Base-by-base conservation (phyloP, 164 flowering plant genomes). In the Platanus orientalis region DNA sequence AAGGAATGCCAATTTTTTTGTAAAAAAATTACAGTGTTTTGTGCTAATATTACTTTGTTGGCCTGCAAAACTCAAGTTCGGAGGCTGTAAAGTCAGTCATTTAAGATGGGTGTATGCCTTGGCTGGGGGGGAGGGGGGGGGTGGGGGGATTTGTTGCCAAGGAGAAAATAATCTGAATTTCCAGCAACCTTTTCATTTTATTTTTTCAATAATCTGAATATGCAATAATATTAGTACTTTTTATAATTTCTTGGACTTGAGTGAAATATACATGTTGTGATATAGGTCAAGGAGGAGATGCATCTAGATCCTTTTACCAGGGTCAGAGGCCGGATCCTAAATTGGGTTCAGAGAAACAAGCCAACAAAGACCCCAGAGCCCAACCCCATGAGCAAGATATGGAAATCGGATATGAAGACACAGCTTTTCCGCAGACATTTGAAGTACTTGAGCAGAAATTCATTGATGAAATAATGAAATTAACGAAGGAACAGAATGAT, bases 381-480 rank as follows among this genome's bases (percentile, higher is more conserved):
- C 80, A 62, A 25, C 53, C 69, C 11, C 77, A 56, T 64, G 86
- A 81, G 61, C 71, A 81, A 73, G 81, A 85, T 57, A 78, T 79
- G 86, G 82, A 81, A 26, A 26, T 71, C 62, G 87, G 87, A 1
- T 82, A 75, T 65, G 89, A 78, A 66, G 81, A 84, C 17, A 69
- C 58, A 39, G 66, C 68, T 55, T 23, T 60, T 12, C 61, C 74
- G 7, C 75, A 64, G 52, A 77, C 81, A 58, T 84, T 81, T 65
- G 89, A 86, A 68, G 79, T 73, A 69, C 73, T 88, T 24, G 83
- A 86, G 47, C 71, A 78, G 69, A 84, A 83, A 62, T 88, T 86
- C 61, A 71, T 66, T 30, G 82, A 79, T 72, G 95, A 84, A 7
- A 80, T 84, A 30, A 60, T 62, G 69, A 83, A 76, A 60, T 58